These are phyloP conservation scores for Chlorella variabilis DNA, from an alignment of 163 green algal species.

Conservation along the genomic window DNA sequence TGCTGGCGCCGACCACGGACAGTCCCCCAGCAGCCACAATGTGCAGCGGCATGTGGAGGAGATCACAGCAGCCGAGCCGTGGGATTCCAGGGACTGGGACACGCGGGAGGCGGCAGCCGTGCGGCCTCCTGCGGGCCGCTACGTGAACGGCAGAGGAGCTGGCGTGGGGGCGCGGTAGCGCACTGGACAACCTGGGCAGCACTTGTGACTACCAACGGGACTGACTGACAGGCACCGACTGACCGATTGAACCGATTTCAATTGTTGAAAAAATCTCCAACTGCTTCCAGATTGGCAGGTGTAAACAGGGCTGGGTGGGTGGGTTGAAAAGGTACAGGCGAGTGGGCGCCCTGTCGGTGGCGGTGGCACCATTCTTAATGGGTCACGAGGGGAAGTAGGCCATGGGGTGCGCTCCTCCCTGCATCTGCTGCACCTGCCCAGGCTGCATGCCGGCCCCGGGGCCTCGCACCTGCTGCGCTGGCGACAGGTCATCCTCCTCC, in stretches of 20 bases:
- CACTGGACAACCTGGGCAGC: not conserved
- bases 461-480: slow-evolving; percentile 3
- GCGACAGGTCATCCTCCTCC: slow-evolving; percentile 49
- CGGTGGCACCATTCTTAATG: too few relatives aligned
- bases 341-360: too few relatives aligned
- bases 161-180: not conserved
- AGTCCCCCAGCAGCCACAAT: not conserved
- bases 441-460: not conserved
- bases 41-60: not conserved
- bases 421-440: not conserved
- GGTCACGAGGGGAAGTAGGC: not conserved
- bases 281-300: too few relatives aligned
- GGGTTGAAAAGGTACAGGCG: too few relatives aligned
- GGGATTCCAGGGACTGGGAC: not conserved
- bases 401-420: not conserved
- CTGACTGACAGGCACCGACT: too few relatives aligned
- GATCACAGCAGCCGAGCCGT: not conserved
- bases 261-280: too few relatives aligned
- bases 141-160: not conserved
- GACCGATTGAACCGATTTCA: too few relatives aligned
- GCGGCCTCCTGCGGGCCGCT: not conserved
- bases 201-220: too few relatives aligned
- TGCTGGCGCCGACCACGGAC: too few relatives aligned
- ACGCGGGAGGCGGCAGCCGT: not conserved
- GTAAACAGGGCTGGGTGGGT: too few relatives aligned